Evolutionary conservation across 257 asterid genomes (phyloP).

Genomic region (Phtheirospermum japonicum): DNA sequence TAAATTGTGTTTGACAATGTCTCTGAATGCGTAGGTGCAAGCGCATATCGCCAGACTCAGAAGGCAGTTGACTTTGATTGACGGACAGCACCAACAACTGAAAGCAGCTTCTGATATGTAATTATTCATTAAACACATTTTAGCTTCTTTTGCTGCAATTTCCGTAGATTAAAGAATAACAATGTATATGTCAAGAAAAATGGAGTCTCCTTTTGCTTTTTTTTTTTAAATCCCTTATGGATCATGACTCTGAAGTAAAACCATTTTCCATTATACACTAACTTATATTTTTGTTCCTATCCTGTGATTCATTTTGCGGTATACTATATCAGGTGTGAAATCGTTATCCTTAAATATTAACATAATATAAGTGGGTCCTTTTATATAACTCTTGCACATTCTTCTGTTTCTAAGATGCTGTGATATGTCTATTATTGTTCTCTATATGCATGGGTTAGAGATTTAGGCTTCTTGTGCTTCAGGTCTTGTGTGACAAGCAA

Average conservation of each 20-base stretch:
- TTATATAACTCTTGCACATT: conserved; percentile 46
- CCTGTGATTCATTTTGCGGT: conserved; percentile 27
- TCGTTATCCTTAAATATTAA: conserved; percentile 30
- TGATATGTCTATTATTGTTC: conserved; percentile 32
- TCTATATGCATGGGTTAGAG: conserved; percentile 28
- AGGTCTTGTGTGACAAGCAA: conserved; percentile 26
- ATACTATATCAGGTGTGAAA: conserved; percentile 31
- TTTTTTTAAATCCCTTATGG: conserved; percentile 2
- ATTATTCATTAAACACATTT: conserved; percentile 29
- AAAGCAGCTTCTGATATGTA: conserved; percentile 57
- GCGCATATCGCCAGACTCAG: conserved; percentile 79
- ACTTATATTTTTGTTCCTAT: conserved; percentile 21
- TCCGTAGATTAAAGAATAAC: conserved; percentile 19
- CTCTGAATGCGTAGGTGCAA: conserved; percentile 62
- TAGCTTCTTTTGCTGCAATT: conserved; percentile 29
- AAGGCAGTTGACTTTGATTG: conserved; percentile 70
- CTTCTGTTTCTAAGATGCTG: conserved; percentile 38
- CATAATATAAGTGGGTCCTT: conserved; percentile 36
- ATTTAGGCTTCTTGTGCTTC: conserved; percentile 33
- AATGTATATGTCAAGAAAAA: conserved; percentile 17
- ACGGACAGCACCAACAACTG: conserved; percentile 64
- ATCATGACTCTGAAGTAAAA: conserved; percentile 14
- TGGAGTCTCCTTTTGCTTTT: too few species aligned
- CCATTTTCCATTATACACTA: conserved; percentile 4
- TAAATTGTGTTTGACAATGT: conserved; percentile 25